Base-by-base conservation (phyloP, 2,329 filamentous ascomycete genomes). In the Fusarium temperatum region DNA sequence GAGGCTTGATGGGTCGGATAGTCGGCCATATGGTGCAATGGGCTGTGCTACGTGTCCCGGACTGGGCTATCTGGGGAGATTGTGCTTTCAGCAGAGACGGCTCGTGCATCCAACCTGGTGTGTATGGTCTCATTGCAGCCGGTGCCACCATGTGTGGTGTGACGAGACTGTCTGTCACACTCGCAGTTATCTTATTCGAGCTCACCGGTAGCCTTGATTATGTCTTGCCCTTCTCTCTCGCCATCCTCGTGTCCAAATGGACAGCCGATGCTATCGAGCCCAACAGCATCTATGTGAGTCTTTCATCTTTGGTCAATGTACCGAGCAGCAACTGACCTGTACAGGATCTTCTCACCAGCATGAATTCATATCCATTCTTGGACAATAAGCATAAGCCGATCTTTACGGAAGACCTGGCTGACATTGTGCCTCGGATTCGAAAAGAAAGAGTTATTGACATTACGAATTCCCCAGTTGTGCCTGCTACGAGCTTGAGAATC, bases 81-180 rank as follows among this genome's bases (percentile, higher is more conserved):
- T 98, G 96, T 79, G 89, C 92, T 8, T 87, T 89, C 12, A 87
- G 89, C 59, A 89, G 90, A 44, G 91, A 93, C 38, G 92, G 94
- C 66, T 92, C 92, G 5, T 98, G 96, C 80, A 94, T 99, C 54
- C 95, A 97, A 54, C 96, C 96, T 2, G 96, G 96, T n/a, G 94
- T 98, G 0, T 99, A 99, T 80, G 96, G 95, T 3, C 88, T 99
- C 67, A 94, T 98, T 66, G 96, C 95, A 22, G 96, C 96, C 48
- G 96, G 96, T 22, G 95, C 96, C 4, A 98, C 96, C 38, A 98
- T 99, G 96, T 98, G 96, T 75, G 96, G 96, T 56, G 96, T 98
- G 6, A 99, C 96, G 4, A 90, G 96, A 56, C 84, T 99, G 4
- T 98, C 95, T 0, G 94, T 99, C 28, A 98, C 96, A 1, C 87